phyloP scores from a whole-genome alignment of 1,284 basidiomycete genomes.

The Coriolopsis trogii region DNA sequence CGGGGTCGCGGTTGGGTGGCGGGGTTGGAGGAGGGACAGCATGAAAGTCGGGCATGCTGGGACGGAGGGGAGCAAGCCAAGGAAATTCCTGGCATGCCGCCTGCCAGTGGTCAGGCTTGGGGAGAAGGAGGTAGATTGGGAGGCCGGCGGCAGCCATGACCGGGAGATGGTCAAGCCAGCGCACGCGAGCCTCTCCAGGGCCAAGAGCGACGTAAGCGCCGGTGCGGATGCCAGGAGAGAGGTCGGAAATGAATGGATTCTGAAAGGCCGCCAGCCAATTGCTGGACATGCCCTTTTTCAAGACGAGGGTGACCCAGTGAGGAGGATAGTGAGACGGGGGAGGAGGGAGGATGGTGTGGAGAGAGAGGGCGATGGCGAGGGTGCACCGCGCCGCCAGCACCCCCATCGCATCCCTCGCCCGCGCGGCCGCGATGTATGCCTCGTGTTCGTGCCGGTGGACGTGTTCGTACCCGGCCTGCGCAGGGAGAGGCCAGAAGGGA shows the following conservation, averaged over 20 bases:
- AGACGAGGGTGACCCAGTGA: neutral
- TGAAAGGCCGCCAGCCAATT: neutral
- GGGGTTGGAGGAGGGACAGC: no score
- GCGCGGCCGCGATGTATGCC: neutral
- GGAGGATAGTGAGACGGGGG: neutral
- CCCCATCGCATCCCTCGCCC: neutral
- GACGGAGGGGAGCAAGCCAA: no score
- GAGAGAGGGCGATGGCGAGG: slow-evolving; percentile 8
- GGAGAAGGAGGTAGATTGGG: slow-evolving; percentile 1
- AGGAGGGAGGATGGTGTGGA: no score
- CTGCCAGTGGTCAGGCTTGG: no score
- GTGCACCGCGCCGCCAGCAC: slow-evolving; percentile 4
- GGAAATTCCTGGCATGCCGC: no score
- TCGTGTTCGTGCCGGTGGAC: no score
- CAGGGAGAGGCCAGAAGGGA: neutral
- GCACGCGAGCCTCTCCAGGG: neutral
- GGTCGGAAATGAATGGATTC: neutral
- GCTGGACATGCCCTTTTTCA: neutral
- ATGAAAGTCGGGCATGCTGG: no score
- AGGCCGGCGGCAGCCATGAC: slow-evolving; percentile 4
- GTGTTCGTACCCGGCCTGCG: neutral
- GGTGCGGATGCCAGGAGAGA: slow-evolving; percentile 2
- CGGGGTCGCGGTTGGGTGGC: no score
- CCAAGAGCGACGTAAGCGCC: neutral
- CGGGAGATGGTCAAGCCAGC: slow-evolving; percentile 7